Base-by-base conservation (phyloP, 2,329 filamentous ascomycete genomes). In the Stagonosporopsis vannaccii region DNA sequence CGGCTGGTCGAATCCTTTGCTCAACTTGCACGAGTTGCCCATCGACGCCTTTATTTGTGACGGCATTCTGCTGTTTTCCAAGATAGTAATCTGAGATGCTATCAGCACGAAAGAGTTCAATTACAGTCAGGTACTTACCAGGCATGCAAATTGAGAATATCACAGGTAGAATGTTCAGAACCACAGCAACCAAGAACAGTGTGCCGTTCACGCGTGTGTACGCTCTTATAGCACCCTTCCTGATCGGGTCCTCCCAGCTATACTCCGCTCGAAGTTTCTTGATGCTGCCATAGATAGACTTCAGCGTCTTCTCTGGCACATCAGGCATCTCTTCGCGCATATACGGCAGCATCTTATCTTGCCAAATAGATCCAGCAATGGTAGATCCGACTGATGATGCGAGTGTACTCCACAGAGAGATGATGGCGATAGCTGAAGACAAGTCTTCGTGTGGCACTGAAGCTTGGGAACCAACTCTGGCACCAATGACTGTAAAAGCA, bases 351-450 rank as follows among this genome's bases (percentile, higher is more conserved):
- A 43, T 32, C 26, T 43, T 43, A n/a, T 43, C 41, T 22, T 43
- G 25, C 41, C 41, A 43, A 7, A 43, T 32, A 7, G 26, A 43
- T 4, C 41, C 26, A 43, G 41, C 41, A 12, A 43, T 43, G 26
- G 41, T 43, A 15, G 41, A 32, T 11, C 41, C 41, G 6, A 43
- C 26, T 6, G 41, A 43, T 5, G 41, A 30, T 32, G 41, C 41
- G 2, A 32, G 41, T 22, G 41, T 43, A 15, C 41, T 43, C 41
- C 41, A 43, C 17, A 43, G 26, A 3, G 41, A 9, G 13, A 32
- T 32, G 41, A 43, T 43, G 4, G 41, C 41, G 13, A 43, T 43
- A 8, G 41, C 41, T 43, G 41, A 43, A 43, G 41, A 43, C n/a
- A 43, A 6, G 7, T 43, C 26, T 22, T 43, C 41, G 26, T 43